Evolutionary conservation across 1,284 basidiomycete genomes (phyloP), one percentile per base, ranked within the genome.

Genomic region (Trichosporon ovoides): DNA sequence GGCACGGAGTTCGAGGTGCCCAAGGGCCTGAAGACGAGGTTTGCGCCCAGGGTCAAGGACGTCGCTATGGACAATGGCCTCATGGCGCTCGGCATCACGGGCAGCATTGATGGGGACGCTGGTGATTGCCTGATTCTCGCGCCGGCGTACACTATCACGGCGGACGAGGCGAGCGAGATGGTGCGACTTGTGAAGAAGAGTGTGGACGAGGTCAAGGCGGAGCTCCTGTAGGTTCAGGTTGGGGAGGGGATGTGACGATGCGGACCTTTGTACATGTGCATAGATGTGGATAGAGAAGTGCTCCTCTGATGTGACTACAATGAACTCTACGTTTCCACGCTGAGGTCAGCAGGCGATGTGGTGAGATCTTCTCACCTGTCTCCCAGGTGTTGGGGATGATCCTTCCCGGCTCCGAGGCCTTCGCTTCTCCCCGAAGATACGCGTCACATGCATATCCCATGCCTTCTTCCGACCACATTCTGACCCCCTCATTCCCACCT

Each of bases 1-100:
- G 68, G 64, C 7, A 58, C 69, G 20, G 70, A 72, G 49, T 62
- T 68, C 49, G 58, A 64, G 16, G 67, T 62, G 11, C 64, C 68
- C 24, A 33, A 51, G 1, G 35, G 48, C 18, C 60, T 68, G 12
- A 55, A 49, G 19, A 67, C 69, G 18, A 57, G 69, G 22, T 59
- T 71, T 28, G 66, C 62, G 3, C 51, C 60, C 0, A 55, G 66
- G 16, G 63, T 72, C 55, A 67, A 68, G 55, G 66, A 64, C n/a
- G 53, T 52, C 43, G 59, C 60, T 2, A 61, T 71, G 50, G 35
- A 66, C 51, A 66, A 67, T 19, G 70, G 70, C 11, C 60, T 71
- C 11, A 48, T 70, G 16, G 56, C 63, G 4, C 56, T 70, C 34
- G 65, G 55, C 0, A 48, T 68, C 28, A 58, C 58, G 13, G 69